Evolutionary conservation across 345 rosid species (phyloP).

Genomic region (Gossypium stocksii): DNA sequence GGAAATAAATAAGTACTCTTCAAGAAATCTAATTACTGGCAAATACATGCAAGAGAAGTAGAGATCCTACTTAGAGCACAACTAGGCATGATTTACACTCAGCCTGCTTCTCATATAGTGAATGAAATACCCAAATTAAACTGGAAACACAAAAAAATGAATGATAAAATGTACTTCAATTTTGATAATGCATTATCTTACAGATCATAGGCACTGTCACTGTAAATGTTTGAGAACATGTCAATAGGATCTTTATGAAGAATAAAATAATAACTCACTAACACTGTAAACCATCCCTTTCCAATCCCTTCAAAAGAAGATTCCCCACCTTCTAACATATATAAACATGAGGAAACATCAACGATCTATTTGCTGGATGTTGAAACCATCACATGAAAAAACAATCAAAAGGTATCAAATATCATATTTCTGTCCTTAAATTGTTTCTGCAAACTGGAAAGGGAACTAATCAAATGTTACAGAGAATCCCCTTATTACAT

Average conservation of each 20-base stretch:
- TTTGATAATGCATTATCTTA: background rate
- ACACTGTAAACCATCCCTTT: background rate
- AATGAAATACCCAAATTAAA: background rate
- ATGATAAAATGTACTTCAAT: background rate
- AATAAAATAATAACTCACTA: background rate
- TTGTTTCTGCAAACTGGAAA: background rate
- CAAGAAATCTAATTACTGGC: background rate
- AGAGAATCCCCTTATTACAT: background rate
- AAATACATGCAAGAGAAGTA: background rate
- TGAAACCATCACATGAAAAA: background rate
- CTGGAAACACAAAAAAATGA: background rate
- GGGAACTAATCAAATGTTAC: background rate
- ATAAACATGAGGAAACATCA: background rate
- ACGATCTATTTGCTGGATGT: background rate
- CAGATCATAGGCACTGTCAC: background rate
- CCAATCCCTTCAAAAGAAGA: background rate
- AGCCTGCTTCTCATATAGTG: background rate
- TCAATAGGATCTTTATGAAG: background rate
- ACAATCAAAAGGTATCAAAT: background rate
- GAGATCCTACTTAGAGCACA: background rate
- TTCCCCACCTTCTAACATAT: background rate
- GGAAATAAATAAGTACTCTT: constrained; percentile 6
- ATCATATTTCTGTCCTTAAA: background rate
- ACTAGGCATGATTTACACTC: background rate
- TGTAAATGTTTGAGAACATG: background rate